Evolutionary conservation across 371 early-diverging fungal genomes (phyloP), one percentile per base, ranked within the genome.

Genomic region (Catenaria anguillulae): DNA sequence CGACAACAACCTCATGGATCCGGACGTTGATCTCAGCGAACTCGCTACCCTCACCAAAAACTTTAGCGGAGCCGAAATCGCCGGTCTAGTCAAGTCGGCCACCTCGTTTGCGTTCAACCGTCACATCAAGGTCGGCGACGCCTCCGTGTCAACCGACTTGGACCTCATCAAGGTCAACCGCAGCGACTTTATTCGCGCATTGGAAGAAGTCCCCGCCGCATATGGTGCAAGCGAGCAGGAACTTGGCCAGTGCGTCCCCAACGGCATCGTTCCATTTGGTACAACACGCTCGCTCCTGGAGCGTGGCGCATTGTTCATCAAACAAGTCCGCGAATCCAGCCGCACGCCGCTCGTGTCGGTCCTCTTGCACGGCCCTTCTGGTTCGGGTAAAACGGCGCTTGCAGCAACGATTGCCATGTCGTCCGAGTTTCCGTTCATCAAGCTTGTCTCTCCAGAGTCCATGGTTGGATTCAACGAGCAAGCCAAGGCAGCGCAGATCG

Each of bases 1-100:
- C 37, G 75, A 85, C 42, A 90, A 92, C 73, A 76, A 89, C 61
- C 82, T 96, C 40, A 67, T 99, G 55, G 93, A 81, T 42, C n/a
- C 66, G 0, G 91, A 93, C 74, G 98, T 99, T 23, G 84, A 91
- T 64, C 65, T 99, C 31, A 69, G 73, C 1, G 93, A 97, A 71
- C 73, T 99, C 60, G 94, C 98, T 0, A 76, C 77, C 1, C 67
- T 93, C 63, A 92, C 98, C n/a, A 96, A 93, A 76, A 99, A 99
- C 80, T 99, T 91, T 72, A 95, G 92, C 65, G 99, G 99, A 71
- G 99, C 99, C 45, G 99, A 99, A 73, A 95, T 99, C 64, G 84
- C 92, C 19, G 96, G 99, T 71, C 77, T 99, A 21, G 91, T 99
- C 21, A 96, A 95, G 68, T 90, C 93, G 56, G 99, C 99, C 5